phyloP scores from a whole-genome alignment of 768 basidiomycete species.

The Rhodotorula diobovata region DNA sequence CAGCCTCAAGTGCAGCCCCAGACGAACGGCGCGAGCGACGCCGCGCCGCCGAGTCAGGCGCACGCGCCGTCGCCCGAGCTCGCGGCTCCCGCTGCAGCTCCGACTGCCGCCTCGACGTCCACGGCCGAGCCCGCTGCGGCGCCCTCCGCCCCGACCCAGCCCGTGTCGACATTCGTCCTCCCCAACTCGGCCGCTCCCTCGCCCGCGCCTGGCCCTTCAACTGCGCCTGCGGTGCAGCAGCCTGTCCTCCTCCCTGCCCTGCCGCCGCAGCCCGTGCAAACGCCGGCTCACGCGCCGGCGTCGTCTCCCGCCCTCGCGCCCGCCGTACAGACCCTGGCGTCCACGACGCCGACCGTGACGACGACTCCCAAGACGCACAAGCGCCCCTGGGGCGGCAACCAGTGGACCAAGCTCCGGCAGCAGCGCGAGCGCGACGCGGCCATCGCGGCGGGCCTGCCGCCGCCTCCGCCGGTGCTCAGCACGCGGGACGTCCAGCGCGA shows the following conservation, averaged over 20 bases:
- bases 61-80: not conserved
- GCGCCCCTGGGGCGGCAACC: conserved; percentile 20
- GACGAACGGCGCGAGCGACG: not conserved
- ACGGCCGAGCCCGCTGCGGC: too few species aligned
- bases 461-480: conserved; percentile 38
- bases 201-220: too few species aligned
- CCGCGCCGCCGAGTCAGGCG: not conserved
- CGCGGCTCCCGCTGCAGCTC: not conserved
- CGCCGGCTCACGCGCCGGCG: too few species aligned
- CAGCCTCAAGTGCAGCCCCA: not conserved
- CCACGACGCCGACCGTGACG: too few species aligned
- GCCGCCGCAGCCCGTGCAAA: too few species aligned
- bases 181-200: not conserved
- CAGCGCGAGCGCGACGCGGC: conserved; percentile 46
- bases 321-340: too few species aligned
- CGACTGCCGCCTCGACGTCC: not conserved
- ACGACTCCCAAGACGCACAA: not conserved
- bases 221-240: too few species aligned
- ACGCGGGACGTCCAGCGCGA: not conserved
- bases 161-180: not conserved
- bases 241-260: not conserved
- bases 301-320: too few species aligned
- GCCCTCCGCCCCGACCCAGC: too few species aligned
- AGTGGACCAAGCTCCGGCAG: conserved; percentile 19
- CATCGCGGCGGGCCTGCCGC: conserved; percentile 25